These are phyloP conservation scores for Westerdykella aurantiaca DNA, from an alignment of 2,329 filamentous ascomycete species.

Conservation along the genomic window DNA sequence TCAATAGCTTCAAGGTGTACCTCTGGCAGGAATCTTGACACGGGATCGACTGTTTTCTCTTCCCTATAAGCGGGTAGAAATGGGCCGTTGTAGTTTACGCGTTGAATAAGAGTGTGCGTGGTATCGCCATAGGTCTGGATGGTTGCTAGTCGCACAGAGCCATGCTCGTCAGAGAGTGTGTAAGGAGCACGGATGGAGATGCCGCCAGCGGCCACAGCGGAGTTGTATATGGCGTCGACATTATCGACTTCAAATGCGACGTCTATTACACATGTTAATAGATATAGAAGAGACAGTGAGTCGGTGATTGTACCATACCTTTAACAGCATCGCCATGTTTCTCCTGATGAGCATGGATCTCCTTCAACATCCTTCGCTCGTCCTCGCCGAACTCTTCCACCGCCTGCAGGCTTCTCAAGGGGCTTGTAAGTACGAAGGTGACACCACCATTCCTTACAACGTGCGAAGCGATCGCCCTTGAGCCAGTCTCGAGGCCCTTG, in stretches of 20 bases:
- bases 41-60: conserved; percentile 44
- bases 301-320: conserved; percentile 21
- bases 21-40: conserved; percentile 51
- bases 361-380: conserved; percentile 60
- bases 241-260: conserved; percentile 93
- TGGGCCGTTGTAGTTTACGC: conserved; percentile 60
- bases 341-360: conserved; percentile 78
- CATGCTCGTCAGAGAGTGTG: conserved; percentile 52
- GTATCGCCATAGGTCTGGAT: conserved; percentile 94
- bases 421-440: conserved; percentile 78
- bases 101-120: conserved; percentile 83
- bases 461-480: conserved; percentile 73
- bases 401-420: conserved; percentile 52
- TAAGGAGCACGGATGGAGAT: conserved; percentile 58
- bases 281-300: neutral
- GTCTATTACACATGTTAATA: conserved; percentile 44
- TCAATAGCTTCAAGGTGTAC: conserved; percentile 73
- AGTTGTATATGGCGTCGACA: conserved; percentile 70
- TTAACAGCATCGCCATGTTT: conserved; percentile 90
- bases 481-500: conserved; percentile 81
- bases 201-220: conserved; percentile 62
- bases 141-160: conserved; percentile 66
- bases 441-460: conserved; percentile 72
- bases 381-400: conserved; percentile 37
- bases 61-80: conserved; percentile 81